These are phyloP conservation scores for Nothophaeocryptopus gaeumannii DNA, from an alignment of 2,329 filamentous ascomycete genomes.

Conservation along the genomic window DNA sequence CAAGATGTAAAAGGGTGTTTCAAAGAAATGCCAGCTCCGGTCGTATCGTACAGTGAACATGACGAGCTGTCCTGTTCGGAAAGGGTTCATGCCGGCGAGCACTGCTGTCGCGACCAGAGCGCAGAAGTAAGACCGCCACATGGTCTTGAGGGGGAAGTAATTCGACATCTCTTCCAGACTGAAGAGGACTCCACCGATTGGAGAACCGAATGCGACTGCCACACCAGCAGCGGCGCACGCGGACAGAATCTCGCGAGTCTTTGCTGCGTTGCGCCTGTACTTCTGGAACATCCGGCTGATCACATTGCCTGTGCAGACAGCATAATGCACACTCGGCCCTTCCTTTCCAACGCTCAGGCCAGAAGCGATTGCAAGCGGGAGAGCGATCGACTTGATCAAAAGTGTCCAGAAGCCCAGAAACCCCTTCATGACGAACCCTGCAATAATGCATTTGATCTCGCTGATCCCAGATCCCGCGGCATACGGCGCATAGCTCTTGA, in stretches of 20 bases:
- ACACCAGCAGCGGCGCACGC: slow-evolving; percentile 94
- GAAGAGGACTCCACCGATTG: slow-evolving; percentile 94
- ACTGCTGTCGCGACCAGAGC: slow-evolving; percentile 92
- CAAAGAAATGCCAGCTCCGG: slow-evolving; percentile 96
- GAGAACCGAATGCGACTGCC: slow-evolving; percentile 93
- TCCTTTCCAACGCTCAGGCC: slow-evolving; percentile 95
- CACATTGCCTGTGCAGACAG: slow-evolving; percentile 94
- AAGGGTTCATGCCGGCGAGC: slow-evolving; percentile 93
- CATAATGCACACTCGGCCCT: slow-evolving; percentile 97
- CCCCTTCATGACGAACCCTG: slow-evolving; percentile 98
- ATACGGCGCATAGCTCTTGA: slow-evolving; percentile 90
- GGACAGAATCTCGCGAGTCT: slow-evolving; percentile 91
- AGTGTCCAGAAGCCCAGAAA: slow-evolving; percentile 91
- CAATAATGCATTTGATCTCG: slow-evolving; percentile 99
- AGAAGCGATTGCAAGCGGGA: slow-evolving; percentile 89
- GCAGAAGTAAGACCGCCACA: slow-evolving; percentile 98
- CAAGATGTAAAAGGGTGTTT: slow-evolving; percentile 85
- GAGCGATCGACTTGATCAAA: slow-evolving; percentile 85
- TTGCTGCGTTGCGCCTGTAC: slow-evolving; percentile 86
- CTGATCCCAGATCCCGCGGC: slow-evolving; percentile 95
- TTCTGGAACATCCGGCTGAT: slow-evolving; percentile 91
- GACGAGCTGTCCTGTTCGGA: slow-evolving; percentile 92
- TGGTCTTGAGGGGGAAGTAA: slow-evolving; percentile 92
- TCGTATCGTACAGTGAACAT: slow-evolving; percentile 99
- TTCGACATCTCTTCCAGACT: slow-evolving; percentile 97